A percentile compares a stretch with the other conserved stretches of the same genome.
Conservation (phyloP, 2,329 filamentous ascomycete genomes). For the Escovopsis weberi region DNA sequence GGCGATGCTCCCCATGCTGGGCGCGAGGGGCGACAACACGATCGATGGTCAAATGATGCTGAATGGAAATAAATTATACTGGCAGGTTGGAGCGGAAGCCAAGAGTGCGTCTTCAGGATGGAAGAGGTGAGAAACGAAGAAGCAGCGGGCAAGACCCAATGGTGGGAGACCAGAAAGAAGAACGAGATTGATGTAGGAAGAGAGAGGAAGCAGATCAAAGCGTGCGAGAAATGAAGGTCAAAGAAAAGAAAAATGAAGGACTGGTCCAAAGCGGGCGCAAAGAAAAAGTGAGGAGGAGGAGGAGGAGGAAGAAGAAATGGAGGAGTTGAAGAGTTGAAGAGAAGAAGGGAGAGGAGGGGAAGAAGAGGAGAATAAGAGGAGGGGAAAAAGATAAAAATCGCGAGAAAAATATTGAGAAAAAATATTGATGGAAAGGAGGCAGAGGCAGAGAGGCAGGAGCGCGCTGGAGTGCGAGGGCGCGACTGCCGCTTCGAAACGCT, state of each 20-base stretch:
- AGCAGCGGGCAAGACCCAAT: neutral
- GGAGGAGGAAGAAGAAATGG: neutral
- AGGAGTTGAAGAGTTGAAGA: neutral
- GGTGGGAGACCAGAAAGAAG: neutral
- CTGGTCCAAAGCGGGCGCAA: neutral
- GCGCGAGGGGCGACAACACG: neutral
- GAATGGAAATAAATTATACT: neutral
- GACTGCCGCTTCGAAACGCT: neutral
- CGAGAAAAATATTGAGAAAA: constrained; percentile 1
- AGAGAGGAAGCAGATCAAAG: constrained; percentile 1
- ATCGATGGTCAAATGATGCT: too few species aligned
- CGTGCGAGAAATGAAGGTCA: neutral
- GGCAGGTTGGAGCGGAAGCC: neutral
- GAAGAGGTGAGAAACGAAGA: constrained; percentile 1
- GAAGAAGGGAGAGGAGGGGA: constrained; percentile 5
- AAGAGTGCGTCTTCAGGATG: too few species aligned
- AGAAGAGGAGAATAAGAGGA: neutral
- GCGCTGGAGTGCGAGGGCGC: neutral
- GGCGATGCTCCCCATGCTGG: constrained; percentile 8
- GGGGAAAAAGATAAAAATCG: neutral
- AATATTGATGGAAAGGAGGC: constrained; percentile 2
- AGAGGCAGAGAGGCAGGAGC: constrained; percentile 5
- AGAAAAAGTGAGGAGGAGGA: constrained; percentile 2
- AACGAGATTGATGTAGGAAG: neutral
- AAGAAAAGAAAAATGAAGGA: neutral